Percentiles rank a stretch among this genome's conserved stretches.
Conservation (phyloP, 257 asterid species). For the Echites panduratus region DNA sequence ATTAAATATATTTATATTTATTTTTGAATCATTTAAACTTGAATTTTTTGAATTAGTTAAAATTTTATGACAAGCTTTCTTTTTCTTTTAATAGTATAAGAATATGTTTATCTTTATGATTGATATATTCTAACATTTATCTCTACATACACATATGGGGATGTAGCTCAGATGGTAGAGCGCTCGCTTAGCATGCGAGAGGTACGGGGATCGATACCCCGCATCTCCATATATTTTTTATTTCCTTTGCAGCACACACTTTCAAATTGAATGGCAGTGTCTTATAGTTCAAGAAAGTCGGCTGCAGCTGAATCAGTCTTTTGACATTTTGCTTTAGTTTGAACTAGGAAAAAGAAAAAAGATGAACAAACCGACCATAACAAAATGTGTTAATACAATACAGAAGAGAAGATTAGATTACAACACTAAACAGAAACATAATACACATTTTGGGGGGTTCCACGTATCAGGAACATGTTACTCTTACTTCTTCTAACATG, state of each 20-base stretch:
- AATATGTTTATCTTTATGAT: too few relatives aligned
- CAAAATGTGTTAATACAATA: background rate
- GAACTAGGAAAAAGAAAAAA: too few relatives aligned
- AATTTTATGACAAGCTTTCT: too few relatives aligned
- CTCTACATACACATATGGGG: slow-evolving; percentile 50
- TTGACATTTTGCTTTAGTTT: too few relatives aligned
- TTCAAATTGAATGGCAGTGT: too few relatives aligned
- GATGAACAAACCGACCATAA: background rate
- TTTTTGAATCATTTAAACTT: too few relatives aligned
- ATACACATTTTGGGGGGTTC: slow-evolving; percentile 5
- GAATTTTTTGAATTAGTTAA: too few relatives aligned
- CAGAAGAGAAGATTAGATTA: background rate
- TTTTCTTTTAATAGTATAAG: too few relatives aligned
- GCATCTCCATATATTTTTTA: slow-evolving; percentile 50
- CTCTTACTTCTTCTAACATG: background rate
- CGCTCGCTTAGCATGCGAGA: slow-evolving; percentile 99
- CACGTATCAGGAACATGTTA: background rate
- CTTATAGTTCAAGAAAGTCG: too few relatives aligned
- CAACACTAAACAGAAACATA: background rate
- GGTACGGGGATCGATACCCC: slow-evolving; percentile 99
- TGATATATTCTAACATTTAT: too few relatives aligned
- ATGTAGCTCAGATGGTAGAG: slow-evolving; percentile 99
- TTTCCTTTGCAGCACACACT: background rate
- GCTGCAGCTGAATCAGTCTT: too few relatives aligned
- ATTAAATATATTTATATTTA: too few relatives aligned